These are phyloP conservation scores for Ilyonectria robusta DNA, from an alignment of 2,329 filamentous ascomycete species.

Conservation along the genomic window DNA sequence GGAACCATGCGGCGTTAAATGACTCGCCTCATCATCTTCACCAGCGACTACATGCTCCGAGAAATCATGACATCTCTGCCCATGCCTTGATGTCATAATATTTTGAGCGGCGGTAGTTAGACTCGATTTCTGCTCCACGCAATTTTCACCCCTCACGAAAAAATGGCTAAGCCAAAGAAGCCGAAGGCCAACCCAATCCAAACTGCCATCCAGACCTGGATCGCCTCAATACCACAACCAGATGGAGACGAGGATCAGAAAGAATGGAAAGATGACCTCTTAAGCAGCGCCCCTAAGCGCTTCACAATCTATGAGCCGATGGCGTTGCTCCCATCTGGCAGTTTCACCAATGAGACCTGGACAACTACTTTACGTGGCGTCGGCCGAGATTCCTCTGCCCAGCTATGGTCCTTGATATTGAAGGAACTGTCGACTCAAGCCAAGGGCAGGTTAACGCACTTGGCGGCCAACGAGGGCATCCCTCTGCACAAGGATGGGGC, in stretches of 20 bases:
- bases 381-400: slow-evolving; percentile 41
- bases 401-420: slow-evolving; percentile 67
- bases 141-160: slow-evolving; percentile 27
- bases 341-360: slow-evolving; percentile 64
- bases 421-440: slow-evolving; percentile 59
- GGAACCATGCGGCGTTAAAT: slow-evolving; percentile 4
- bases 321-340: slow-evolving; percentile 71
- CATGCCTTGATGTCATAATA: neutral
- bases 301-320: slow-evolving; percentile 75
- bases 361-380: slow-evolving; percentile 50
- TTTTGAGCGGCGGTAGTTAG: neutral
- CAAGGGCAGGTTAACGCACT: slow-evolving; percentile 64
- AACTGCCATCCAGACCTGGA: slow-evolving; percentile 50
- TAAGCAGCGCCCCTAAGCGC: slow-evolving; percentile 65
- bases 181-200: slow-evolving; percentile 50
- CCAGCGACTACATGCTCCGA: neutral
- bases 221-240: slow-evolving; percentile 28
- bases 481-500: slow-evolving; percentile 58
- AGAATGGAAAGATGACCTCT: slow-evolving; percentile 48
- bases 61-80: neutral
- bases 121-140: neutral
- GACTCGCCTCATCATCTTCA: neutral
- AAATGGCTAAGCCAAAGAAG: slow-evolving; percentile 47
- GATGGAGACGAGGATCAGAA: slow-evolving; percentile 20
- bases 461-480: slow-evolving; percentile 75